A percentile compares a stretch with the other conserved stretches of the same genome.
Conservation (phyloP, 257 asterid genomes). For the Fraxinus cuspidata region DNA sequence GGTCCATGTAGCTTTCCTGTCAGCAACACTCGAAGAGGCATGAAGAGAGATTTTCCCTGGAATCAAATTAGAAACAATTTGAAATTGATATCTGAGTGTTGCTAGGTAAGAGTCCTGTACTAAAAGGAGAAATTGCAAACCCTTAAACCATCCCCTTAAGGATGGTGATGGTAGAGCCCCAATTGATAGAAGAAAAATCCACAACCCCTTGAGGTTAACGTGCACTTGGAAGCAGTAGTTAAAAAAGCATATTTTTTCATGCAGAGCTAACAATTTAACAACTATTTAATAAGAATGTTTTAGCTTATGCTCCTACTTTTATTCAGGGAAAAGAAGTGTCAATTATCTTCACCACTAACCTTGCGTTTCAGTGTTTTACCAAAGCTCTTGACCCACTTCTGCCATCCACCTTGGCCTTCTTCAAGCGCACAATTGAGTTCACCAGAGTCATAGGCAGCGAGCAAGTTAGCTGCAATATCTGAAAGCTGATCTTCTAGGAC, state of each 20-base stretch:
- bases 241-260: background rate
- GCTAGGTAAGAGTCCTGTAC: no score
- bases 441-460: conserved; percentile 77
- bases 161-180: no score
- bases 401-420: conserved; percentile 81
- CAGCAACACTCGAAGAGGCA: conserved; percentile 86
- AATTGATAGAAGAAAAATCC: background rate
- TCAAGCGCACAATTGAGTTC: conserved; percentile 70
- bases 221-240: background rate
- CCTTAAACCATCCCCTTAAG: background rate
- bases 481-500: conserved; percentile 71
- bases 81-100: background rate
- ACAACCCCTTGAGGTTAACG: background rate
- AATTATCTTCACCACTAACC: conserved; percentile 43
- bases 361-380: conserved; percentile 88
- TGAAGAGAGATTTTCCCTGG: conserved; percentile 94
- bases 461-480: conserved; percentile 72
- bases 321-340: background rate
- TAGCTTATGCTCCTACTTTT: background rate
- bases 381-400: conserved; percentile 85
- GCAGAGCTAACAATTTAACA: background rate
- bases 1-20: conserved; percentile 97
- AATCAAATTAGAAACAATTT: conserved; percentile 4
- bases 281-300: background rate
- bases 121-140: no score